phyloP scores from a whole-genome alignment of 805 yeast genomes.

The Starmerella cellae region DNA sequence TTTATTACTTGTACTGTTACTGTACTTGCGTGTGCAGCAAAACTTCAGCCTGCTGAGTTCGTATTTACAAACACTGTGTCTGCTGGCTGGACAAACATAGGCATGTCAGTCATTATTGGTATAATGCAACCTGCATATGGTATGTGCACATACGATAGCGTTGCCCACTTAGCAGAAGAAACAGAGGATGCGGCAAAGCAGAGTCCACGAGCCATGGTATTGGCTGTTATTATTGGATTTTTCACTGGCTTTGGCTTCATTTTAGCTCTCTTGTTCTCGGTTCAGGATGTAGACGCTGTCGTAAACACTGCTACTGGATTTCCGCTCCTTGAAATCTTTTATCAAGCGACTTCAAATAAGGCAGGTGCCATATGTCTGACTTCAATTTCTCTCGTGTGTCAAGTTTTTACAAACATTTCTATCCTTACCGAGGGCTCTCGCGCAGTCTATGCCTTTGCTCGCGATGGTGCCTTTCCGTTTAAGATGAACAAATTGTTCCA shows the following conservation, averaged over 20 bases:
- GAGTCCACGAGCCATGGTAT: conserved; percentile 49
- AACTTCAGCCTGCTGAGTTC: conserved; percentile 38
- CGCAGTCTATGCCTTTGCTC: conserved; percentile 52
- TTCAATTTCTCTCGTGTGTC: conserved; percentile 38
- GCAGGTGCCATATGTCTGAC: conserved; percentile 42
- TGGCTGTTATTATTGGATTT: conserved; percentile 54
- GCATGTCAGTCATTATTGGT: conserved; percentile 57
- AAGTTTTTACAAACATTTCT: conserved; percentile 45
- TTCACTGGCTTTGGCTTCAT: conserved; percentile 33
- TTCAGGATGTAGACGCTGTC: conserved; percentile 40
- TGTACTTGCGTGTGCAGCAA: conserved; percentile 38
- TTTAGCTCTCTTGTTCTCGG: conserved; percentile 37
- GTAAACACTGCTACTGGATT: conserved; percentile 41
- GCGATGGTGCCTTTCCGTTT: conserved; percentile 47
- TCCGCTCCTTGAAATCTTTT: conserved; percentile 50
- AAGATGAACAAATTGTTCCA: conserved; percentile 39
- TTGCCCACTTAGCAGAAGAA: conserved; percentile 63
- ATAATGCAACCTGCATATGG: conserved; percentile 58
- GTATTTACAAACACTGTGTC: conserved; percentile 42
- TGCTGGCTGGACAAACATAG: conserved; percentile 49
- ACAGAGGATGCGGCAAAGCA: conserved; percentile 42
- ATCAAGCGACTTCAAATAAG: conserved; percentile 41
- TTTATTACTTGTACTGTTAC: conserved; percentile 42
- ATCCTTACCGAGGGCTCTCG: conserved; percentile 60
- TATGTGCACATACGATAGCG: conserved; percentile 54